Evolutionary conservation across 2,329 filamentous ascomycete species (phyloP), one percentile per base, ranked within the genome.

Genomic region (Verticillium tricorpus): DNA sequence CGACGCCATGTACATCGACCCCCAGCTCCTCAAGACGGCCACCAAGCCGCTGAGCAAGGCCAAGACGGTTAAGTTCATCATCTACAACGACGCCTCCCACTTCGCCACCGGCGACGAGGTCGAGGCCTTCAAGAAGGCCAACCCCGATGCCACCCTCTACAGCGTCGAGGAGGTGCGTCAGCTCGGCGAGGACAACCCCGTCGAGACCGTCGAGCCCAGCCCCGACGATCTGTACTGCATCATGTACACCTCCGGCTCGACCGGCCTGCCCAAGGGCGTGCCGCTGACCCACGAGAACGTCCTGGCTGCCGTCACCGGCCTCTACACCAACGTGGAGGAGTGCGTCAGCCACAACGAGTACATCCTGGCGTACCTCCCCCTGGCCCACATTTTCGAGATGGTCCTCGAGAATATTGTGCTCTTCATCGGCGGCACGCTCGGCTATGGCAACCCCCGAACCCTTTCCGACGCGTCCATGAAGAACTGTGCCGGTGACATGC

Each of bases 381-480:
- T 96, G 60, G 93, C 95, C 2, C 95, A 99, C 73, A 98, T 98
- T 70, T 88, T 99, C 70, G 95, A 99, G 76, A 95, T 97, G 76
- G 90, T 94, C 63, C 92, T 99, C 67, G 95, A 99, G 78, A 97
- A 96, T 74, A 82, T 94, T 8, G 92, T 90, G 62, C 77, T 99
- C 64, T 95, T 89, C 78, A 91, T 94, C 82, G 95, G 95, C 68
- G 93, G 89, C 68, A 93, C 90, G 35, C 88, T 99, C 80, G 95
- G 95, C 62, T 98, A 98, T 74, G 95, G 94, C 64, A 94, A 91
- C 73, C 89, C 93, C 19, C 89, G 92, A 70, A 98, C 95, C 0
- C 82, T 99, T 61, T 91, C 93, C 8, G 94, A 98, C 72, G 77
- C 81, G 3, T 96, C 91, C 22, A 90, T 96, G 77, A 88, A 89